phyloP scores from a whole-genome alignment of 768 basidiomycete genomes.

The Rhizopogon rudus region DNA sequence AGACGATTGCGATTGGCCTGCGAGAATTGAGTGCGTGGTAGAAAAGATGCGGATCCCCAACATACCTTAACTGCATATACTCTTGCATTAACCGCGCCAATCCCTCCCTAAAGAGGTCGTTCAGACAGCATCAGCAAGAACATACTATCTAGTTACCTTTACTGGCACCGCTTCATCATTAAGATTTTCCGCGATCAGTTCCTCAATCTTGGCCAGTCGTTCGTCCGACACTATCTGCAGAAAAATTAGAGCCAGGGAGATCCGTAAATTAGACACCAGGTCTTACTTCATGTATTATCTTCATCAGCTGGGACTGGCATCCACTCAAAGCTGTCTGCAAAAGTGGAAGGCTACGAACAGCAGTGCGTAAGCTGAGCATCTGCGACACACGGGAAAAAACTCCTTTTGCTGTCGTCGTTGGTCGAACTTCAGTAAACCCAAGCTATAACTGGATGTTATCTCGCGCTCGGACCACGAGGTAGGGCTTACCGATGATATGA shows the following conservation, averaged over 20 bases:
- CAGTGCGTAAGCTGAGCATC: constrained; percentile 72
- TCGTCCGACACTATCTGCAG: constrained; percentile 71
- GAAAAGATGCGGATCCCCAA: not conserved
- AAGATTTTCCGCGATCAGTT: constrained; percentile 53
- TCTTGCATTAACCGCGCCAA: constrained; percentile 69
- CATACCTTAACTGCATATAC: constrained; percentile 83
- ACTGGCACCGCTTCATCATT: constrained; percentile 64
- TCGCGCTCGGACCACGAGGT: not conserved
- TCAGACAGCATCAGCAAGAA: not conserved
- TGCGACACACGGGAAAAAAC: constrained; percentile 69
- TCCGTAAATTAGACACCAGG: not conserved
- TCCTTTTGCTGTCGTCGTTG: constrained; percentile 49
- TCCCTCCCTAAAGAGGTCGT: constrained; percentile 48
- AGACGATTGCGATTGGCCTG: constrained; percentile 76
- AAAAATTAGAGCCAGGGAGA: not conserved
- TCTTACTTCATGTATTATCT: constrained; percentile 55
- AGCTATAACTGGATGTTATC: constrained; percentile 40
- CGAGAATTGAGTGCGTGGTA: not conserved
- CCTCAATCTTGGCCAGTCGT: constrained; percentile 58
- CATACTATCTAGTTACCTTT: constrained; percentile 41
- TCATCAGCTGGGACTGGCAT: constrained; percentile 54
- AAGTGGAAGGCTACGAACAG: constrained; percentile 63
- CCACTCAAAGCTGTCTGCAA: constrained; percentile 59
- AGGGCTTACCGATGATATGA: constrained; percentile 59
- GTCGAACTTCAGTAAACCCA: constrained; percentile 55